A percentile compares a stretch with the other conserved stretches of the same genome.
These are phyloP conservation scores for Sordariomycetes sp. DNA, from an alignment of 2,329 filamentous ascomycete species.

Conservation along the genomic window DNA sequence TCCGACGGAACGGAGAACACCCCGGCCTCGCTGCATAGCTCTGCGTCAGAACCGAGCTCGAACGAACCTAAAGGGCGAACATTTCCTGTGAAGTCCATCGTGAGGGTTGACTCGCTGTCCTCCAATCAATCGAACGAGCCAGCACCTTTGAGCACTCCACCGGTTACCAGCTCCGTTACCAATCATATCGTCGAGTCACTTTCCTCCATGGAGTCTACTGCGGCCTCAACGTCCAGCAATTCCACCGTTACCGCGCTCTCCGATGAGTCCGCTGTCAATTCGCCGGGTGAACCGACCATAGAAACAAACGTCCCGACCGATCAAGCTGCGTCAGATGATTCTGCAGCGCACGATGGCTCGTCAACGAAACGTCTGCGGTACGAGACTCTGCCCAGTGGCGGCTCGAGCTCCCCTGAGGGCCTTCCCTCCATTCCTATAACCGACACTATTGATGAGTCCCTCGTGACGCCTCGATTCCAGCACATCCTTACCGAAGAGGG, in stretches of 20 bases:
- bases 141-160: neutral
- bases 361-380: neutral
- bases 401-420: neutral
- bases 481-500: slow-evolving; percentile 66
- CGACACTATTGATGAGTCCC: neutral
- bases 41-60: neutral
- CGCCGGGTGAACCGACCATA: no score
- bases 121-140: neutral
- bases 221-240: no score
- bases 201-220: no score
- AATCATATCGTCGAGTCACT: no score
- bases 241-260: neutral
- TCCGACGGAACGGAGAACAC: neutral
- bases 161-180: no score
- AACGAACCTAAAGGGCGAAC: neutral
- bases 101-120: neutral
- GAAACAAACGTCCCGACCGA: neutral
- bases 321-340: neutral
- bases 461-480: slow-evolving; percentile 36
- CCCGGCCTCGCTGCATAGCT: neutral
- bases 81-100: slow-evolving; percentile 2
- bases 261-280: neutral
- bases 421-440: neutral
- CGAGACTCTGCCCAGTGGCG: neutral
- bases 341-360: neutral